Conservation (phyloP, 2,329 filamentous ascomycete species). For the Fusarium musae region DNA sequence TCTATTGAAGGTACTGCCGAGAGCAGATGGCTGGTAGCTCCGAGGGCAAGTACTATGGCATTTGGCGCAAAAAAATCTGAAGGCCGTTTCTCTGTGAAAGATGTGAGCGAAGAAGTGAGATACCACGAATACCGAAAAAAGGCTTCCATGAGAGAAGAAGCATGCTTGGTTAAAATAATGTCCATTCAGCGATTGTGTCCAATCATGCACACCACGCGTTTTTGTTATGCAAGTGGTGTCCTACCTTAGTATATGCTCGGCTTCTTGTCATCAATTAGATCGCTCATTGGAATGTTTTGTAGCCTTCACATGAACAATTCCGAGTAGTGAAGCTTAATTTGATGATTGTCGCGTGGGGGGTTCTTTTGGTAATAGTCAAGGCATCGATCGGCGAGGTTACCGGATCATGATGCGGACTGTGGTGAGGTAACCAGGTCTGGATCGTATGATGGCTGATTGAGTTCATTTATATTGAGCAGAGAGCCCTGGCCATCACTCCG, state of each 20-base stretch:
- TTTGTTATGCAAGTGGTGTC: background rate
- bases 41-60: slow-evolving; percentile 61
- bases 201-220: background rate
- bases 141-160: slow-evolving; percentile 37
- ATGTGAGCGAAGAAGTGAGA: slow-evolving; percentile 44
- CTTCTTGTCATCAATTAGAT: background rate
- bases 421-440: slow-evolving; percentile 2
- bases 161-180: slow-evolving; percentile 40
- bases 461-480: background rate
- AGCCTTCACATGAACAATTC: background rate
- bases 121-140: slow-evolving; percentile 41
- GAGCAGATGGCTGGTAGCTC: slow-evolving; percentile 61
- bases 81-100: slow-evolving; percentile 44
- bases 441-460: slow-evolving; percentile 24
- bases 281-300: background rate
- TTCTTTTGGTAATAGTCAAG: background rate
- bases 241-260: background rate
- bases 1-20: slow-evolving; percentile 64
- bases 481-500: background rate
- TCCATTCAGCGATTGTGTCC: slow-evolving; percentile 18
- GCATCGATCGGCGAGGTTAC: slow-evolving; percentile 1
- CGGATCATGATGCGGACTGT: background rate
- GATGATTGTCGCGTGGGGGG: background rate
- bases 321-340: background rate
- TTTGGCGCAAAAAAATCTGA: slow-evolving; percentile 59